These are phyloP conservation scores for Pichia insulana DNA, from an alignment of 805 yeast species.

Conservation along the genomic window DNA sequence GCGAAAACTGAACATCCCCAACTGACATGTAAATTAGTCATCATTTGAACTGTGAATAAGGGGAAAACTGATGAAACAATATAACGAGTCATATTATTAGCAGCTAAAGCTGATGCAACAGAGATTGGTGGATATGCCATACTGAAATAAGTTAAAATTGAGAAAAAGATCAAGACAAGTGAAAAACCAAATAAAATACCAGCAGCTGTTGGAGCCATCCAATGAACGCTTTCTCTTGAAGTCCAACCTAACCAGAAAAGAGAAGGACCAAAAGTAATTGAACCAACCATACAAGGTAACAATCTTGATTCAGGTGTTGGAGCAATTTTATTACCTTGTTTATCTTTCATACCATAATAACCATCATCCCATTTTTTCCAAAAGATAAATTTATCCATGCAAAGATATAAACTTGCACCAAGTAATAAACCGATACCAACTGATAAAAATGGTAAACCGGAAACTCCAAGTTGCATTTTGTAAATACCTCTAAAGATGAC, in stretches of 20 bases:
- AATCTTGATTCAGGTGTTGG: constrained; percentile 56
- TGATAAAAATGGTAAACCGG: constrained; percentile 65
- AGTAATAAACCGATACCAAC: constrained; percentile 58
- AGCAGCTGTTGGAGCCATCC: constrained; percentile 69
- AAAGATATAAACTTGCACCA: constrained; percentile 46
- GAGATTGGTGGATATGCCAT: constrained; percentile 65
- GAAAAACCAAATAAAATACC: constrained; percentile 79
- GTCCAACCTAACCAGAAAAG: constrained; percentile 84
- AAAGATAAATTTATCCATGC: constrained; percentile 38
- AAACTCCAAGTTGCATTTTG: constrained; percentile 46
- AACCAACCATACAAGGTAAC: constrained; percentile 56
- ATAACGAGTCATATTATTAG: constrained; percentile 74
- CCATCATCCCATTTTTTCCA: constrained; percentile 58
- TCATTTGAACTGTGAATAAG: constrained; percentile 80
- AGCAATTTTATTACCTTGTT: constrained; percentile 43
- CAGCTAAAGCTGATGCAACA: constrained; percentile 85
- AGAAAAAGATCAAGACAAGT: constrained; percentile 60
- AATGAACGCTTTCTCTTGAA: constrained; percentile 48
- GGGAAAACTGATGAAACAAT: constrained; percentile 74
- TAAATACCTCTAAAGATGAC: constrained; percentile 63
- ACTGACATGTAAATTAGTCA: constrained; percentile 54
- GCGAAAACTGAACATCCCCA: constrained; percentile 74
- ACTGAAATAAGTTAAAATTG: constrained; percentile 59
- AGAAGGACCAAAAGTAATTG: constrained; percentile 55
- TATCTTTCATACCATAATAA: constrained; percentile 45